Evolutionary conservation across 441 rosid species (phyloP).

Genomic region (Gossypium schwendimanii): DNA sequence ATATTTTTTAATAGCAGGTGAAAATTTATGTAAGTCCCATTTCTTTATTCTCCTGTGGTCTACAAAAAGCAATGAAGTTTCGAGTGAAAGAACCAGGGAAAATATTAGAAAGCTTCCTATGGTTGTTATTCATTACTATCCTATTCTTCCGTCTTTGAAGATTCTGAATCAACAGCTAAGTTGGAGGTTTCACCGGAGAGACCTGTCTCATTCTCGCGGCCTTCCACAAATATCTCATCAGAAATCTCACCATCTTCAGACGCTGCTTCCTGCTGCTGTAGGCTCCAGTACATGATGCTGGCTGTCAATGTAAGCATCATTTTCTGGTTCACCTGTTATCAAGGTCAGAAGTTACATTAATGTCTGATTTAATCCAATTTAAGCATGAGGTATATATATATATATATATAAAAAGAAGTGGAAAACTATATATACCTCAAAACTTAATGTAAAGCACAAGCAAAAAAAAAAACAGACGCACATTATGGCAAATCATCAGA

Average conservation of each 20-base stretch:
- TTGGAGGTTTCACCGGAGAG: constrained; percentile 30
- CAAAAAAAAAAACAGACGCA: neutral
- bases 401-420: too few species aligned
- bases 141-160: neutral
- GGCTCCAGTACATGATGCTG: constrained; percentile 93
- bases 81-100: neutral
- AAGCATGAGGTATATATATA: neutral
- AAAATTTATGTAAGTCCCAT: constrained; percentile 13
- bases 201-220: constrained; percentile 22
- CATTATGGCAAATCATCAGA: neutral
- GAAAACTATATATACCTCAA: neutral
- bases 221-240: constrained; percentile 26
- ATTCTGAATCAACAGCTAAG: constrained; percentile 34
- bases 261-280: constrained; percentile 42
- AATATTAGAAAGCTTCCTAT: neutral
- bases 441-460: neutral
- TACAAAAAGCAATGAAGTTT: constrained; percentile 1
- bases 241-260: constrained; percentile 30
- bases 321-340: constrained; percentile 79
- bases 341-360: neutral
- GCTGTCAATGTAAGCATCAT: constrained; percentile 86
- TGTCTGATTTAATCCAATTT: neutral
- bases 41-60: constrained; percentile 3
- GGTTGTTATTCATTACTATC: neutral
- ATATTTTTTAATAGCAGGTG: neutral